A percentile compares a stretch with the other conserved stretches of the same genome.
phyloP scores from a whole-genome alignment of 1,284 basidiomycete genomes.

The Cerioporus squamosus region DNA sequence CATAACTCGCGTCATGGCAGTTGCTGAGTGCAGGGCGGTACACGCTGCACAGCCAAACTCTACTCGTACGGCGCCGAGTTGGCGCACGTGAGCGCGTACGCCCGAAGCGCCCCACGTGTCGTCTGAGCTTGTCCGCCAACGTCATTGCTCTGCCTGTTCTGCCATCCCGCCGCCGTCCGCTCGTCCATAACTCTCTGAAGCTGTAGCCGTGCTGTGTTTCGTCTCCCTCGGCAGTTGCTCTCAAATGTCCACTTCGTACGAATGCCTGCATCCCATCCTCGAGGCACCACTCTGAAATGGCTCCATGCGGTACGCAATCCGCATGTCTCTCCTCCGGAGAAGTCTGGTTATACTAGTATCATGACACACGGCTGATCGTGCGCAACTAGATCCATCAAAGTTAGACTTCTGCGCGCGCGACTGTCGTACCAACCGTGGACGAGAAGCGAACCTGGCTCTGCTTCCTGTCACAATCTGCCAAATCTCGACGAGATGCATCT shows the following conservation, averaged over 20 bases:
- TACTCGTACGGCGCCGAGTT: constrained; percentile 4
- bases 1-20: constrained; percentile 25
- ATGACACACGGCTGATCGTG: neutral
- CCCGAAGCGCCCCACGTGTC: constrained; percentile 14
- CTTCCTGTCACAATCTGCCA: constrained; percentile 22
- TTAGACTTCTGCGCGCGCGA: neutral
- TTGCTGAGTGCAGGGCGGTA: constrained; percentile 34
- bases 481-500: neutral
- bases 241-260: neutral
- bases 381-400: constrained; percentile 3
- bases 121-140: constrained; percentile 6
- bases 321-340: neutral
- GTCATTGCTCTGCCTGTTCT: constrained; percentile 19
- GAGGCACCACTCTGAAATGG: neutral
- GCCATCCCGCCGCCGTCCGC: constrained; percentile 13
- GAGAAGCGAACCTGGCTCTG: neutral
- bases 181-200: constrained; percentile 9
- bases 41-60: constrained; percentile 21
- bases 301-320: constrained; percentile 1
- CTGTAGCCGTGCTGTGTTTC: constrained; percentile 20
- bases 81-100: constrained; percentile 19
- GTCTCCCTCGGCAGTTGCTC: neutral
- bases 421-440: neutral
- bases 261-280: neutral
- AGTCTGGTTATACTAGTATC: neutral